phyloP scores from a whole-genome alignment of 441 rosid species.

The Gossypium laxum region DNA sequence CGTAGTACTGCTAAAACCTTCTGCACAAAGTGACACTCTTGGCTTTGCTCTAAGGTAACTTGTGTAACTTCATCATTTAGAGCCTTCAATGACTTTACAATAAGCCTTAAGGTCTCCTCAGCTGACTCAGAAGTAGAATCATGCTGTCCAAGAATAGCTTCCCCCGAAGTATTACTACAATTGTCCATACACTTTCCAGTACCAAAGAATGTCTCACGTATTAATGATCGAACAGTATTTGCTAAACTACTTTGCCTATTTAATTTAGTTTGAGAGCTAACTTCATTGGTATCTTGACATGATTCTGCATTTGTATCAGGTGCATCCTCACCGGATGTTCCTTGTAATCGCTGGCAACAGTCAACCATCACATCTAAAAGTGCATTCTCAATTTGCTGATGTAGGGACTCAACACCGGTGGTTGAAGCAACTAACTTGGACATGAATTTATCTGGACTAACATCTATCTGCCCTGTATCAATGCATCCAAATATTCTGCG shows the following conservation, averaged over 20 bases:
- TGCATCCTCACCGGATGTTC: conserved; percentile 42
- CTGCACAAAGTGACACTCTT: conserved; percentile 76
- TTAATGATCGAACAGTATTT: conserved; percentile 45
- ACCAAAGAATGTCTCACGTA: conserved; percentile 42
- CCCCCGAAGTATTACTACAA: conserved; percentile 32
- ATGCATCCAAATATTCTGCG: conserved; percentile 53
- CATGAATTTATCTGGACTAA: conserved; percentile 61
- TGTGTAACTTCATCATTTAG: conserved; percentile 82
- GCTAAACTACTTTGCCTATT: conserved; percentile 52
- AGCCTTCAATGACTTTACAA: conserved; percentile 78
- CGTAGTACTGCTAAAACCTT: conserved; percentile 77
- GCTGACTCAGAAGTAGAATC: conserved; percentile 73
- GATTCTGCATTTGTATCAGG: conserved; percentile 46
- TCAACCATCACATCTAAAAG: conserved; percentile 96
- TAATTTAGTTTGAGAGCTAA: conserved; percentile 47
- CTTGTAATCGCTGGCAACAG: conserved; percentile 89
- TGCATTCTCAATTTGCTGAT: conserved; percentile 87
- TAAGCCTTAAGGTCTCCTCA: conserved; percentile 83
- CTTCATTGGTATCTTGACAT: conserved; percentile 46
- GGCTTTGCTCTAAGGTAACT: conserved; percentile 78
- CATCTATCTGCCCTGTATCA: conserved; percentile 55
- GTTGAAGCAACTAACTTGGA: conserved; percentile 80
- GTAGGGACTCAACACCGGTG: conserved; percentile 85
- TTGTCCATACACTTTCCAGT: conserved; percentile 52
- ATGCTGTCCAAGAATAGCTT: conserved; percentile 49